These are phyloP conservation scores for Berberis vulgaris DNA, from an alignment of 164 flowering plant species.

Conservation along the genomic window DNA sequence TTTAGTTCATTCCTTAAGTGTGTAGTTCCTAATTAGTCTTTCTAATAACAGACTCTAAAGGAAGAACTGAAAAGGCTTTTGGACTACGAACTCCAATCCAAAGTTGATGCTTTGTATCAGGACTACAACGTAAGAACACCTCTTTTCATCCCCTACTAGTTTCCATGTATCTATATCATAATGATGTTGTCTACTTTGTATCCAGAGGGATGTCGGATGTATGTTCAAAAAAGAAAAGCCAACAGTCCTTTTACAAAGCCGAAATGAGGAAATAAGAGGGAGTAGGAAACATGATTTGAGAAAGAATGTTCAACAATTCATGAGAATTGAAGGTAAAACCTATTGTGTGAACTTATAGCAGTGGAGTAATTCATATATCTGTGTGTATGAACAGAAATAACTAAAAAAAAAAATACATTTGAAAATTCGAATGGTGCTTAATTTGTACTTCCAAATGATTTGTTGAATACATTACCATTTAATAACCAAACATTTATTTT, in stretches of 20 bases:
- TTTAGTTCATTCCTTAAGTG: not conserved
- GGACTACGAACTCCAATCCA: slow-evolving; percentile 16
- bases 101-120: slow-evolving; percentile 26
- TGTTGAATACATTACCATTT: not conserved
- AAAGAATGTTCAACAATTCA: slow-evolving; percentile 27
- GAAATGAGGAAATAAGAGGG: slow-evolving; percentile 12
- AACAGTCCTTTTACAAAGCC: slow-evolving; percentile 1
- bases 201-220: slow-evolving; percentile 22
- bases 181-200: not conserved
- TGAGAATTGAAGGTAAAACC: slow-evolving; percentile 49
- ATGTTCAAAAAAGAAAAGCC: slow-evolving; percentile 10
- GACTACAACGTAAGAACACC: slow-evolving; percentile 34
- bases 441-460: too few relatives aligned
- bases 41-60: slow-evolving; percentile 31
- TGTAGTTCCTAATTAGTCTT: not conserved
- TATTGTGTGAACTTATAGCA: not conserved
- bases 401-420: not conserved
- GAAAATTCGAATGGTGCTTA: not conserved
- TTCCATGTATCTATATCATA: too few relatives aligned
- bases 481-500: not conserved
- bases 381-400: not conserved
- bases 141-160: too few relatives aligned
- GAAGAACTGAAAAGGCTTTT: slow-evolving; percentile 41
- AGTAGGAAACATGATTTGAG: slow-evolving; percentile 23
- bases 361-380: not conserved